A percentile compares a stretch with the other conserved stretches of the same genome.
These are phyloP conservation scores for Inga oerstediana DNA, from an alignment of 306 rosid species.

Conservation along the genomic window DNA sequence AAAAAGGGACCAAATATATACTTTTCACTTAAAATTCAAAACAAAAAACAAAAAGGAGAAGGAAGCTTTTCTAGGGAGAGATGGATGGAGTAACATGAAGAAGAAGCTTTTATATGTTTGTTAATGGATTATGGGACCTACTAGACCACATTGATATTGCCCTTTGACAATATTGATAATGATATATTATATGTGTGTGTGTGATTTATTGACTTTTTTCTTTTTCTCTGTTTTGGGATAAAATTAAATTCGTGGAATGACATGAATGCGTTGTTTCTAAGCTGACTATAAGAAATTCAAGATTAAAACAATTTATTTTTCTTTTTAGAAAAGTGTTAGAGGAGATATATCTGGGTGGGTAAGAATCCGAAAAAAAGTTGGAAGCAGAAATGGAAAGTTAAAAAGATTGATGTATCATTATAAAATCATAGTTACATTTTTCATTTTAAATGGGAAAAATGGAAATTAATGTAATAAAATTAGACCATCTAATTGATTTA, in stretches of 20 bases:
- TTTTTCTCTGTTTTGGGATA: slow-evolving; percentile 50
- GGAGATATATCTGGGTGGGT: slow-evolving; percentile 59
- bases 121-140: background rate
- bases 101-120: background rate
- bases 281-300: slow-evolving; percentile 54
- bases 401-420: slow-evolving; percentile 29
- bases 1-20: too few species aligned
- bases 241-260: slow-evolving; percentile 53
- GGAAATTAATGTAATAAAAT: background rate
- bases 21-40: too few species aligned
- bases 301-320: background rate
- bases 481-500: background rate
- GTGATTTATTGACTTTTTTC: slow-evolving; percentile 24
- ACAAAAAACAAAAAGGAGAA: background rate
- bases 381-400: slow-evolving; percentile 36
- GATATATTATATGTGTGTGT: too few species aligned
- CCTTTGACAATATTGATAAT: background rate
- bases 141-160: background rate
- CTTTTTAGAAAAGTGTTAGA: slow-evolving; percentile 20
- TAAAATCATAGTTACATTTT: slow-evolving; percentile 37
- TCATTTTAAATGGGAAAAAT: background rate
- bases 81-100: background rate
- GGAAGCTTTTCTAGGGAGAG: background rate
- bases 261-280: slow-evolving; percentile 70
- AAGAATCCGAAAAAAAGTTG: slow-evolving; percentile 59